Evolutionary conservation across 805 yeast species (phyloP), one percentile per base, ranked within the genome.

Genomic region (Torulaspora microellipsoides): DNA sequence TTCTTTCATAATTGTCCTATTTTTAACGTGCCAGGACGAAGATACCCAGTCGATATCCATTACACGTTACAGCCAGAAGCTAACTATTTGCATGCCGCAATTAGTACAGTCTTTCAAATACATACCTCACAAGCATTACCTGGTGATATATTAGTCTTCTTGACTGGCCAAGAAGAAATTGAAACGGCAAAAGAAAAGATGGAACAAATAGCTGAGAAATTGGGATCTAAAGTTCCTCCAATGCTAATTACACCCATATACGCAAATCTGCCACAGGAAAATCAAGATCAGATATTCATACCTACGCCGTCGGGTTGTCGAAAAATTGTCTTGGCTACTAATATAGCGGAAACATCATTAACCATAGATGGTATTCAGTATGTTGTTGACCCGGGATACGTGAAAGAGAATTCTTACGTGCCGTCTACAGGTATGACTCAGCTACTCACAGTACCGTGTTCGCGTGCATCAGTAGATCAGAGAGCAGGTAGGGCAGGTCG

Each of bases 401-500:
- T 90, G 15, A 93, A 93, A 65, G 93, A 90, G 55, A 91, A 88
- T 57, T 85, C 87, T 3, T 91, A 78, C 66, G 89, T 90, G 56
- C 88, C 97, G 1, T 67, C 83, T 15, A 81, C 88, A 6, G 90
- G 97, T 12, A 90, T 91, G 80, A 95, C 89, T 47, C 82, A 90
- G 28, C 72, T 93, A 47, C 78, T 83, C 36, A 89, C 93, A 4
- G 78, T 83, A 12, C 95, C 96, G 0, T 88, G 95, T 50, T 90
- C 98, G 0, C 81, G 82, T 57, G 99, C 99, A 0, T 89, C 95
- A 34, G 97, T 96, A 0, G 90, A 88, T 56, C 99, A 93, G 67
- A 73, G 99, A 58, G 90, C 96, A 1, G 99, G 99, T 60, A 80
- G 99, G 70, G 99, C 98, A 5, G 99, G 99, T 33, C 82, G 99